phyloP scores from a whole-genome alignment of 257 asterid genomes.

The Linderniella brevidens region DNA sequence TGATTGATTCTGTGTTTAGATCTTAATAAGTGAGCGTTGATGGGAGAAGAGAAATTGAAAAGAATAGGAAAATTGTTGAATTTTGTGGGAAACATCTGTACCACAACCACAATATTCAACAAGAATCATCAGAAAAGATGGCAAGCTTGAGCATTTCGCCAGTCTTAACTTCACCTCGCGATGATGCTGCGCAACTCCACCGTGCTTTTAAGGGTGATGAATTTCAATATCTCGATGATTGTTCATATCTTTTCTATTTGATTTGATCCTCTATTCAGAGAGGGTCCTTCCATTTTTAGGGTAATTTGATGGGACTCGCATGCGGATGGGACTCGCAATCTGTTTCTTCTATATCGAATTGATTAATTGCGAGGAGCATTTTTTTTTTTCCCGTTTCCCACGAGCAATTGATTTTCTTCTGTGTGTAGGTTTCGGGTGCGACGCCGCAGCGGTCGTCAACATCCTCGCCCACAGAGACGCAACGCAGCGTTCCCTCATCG shows the following conservation, averaged over 20 bases:
- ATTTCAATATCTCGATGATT: neutral
- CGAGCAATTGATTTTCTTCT: no score
- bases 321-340: no score
- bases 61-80: no score
- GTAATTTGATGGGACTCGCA: no score
- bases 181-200: constrained; percentile 5
- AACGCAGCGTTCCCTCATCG: constrained; percentile 65
- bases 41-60: no score
- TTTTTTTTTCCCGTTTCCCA: constrained; percentile 1
- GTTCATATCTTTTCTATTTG: neutral
- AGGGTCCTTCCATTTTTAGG: no score
- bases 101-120: no score
- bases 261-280: neutral
- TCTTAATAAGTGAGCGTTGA: no score
- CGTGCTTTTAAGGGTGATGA: constrained; percentile 8
- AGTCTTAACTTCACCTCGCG: constrained; percentile 8
- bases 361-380: no score
- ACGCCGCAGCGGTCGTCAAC: constrained; percentile 51
- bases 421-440: constrained; percentile 92
- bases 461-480: constrained; percentile 86
- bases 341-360: no score
- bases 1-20: no score
- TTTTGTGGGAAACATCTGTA: no score
- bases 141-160: constrained; percentile 8
- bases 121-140: neutral